Conservation (phyloP, 768 basidiomycete genomes). For the Sarcomyxa edulis region DNA sequence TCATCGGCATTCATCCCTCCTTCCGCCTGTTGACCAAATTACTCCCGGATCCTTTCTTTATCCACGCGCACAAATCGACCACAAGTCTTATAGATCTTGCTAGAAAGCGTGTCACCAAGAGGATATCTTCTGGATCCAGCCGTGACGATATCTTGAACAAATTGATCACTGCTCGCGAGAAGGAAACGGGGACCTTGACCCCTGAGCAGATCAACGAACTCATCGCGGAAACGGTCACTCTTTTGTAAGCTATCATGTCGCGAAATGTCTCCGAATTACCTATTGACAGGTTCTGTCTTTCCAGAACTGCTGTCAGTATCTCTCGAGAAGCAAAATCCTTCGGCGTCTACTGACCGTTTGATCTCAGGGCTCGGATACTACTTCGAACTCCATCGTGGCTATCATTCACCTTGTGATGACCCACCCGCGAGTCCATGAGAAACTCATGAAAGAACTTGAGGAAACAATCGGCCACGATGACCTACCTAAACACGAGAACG, state of each 20-base stretch:
- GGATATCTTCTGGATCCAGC: constrained; percentile 11
- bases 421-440: constrained; percentile 17
- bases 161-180: constrained; percentile 16
- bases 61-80: constrained; percentile 16
- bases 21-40: constrained; percentile 12
- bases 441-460: constrained; percentile 13
- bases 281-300: no score
- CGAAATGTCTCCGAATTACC: no score
- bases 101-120: constrained; percentile 17
- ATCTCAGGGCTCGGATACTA: constrained; percentile 30
- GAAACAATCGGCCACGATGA: constrained; percentile 8
- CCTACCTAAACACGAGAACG: constrained; percentile 14
- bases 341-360: no score
- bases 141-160: constrained; percentile 23
- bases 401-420: constrained; percentile 19
- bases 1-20: constrained; percentile 20
- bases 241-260: constrained; percentile 17
- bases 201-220: constrained; percentile 18
- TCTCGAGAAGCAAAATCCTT: no score
- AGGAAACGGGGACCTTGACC: constrained; percentile 9
- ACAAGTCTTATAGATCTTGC: constrained; percentile 17
- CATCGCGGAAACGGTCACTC: constrained; percentile 21
- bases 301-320: no score
- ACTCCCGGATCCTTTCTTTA: constrained; percentile 21
- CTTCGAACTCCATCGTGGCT: constrained; percentile 24